Conservation (phyloP, 108 stramenopile genomes). For the Aurantiochytrium sp. region DNA sequence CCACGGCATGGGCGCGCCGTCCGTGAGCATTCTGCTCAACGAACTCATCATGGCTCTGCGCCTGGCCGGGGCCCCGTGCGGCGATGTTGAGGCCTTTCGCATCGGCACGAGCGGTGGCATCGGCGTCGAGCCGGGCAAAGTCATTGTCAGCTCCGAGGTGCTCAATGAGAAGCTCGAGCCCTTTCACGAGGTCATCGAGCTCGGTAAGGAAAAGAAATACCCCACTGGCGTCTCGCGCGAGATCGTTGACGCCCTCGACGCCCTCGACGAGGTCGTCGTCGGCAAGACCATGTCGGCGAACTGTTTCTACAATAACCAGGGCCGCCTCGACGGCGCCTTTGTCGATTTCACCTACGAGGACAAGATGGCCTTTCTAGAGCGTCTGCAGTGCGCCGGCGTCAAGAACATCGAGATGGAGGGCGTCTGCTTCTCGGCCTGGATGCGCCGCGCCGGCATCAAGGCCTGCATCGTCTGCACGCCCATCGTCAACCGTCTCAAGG, state of each 20-base stretch:
- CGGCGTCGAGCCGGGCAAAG: neutral
- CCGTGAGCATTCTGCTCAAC: neutral
- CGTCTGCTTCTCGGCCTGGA: neutral
- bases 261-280: neutral
- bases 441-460: neutral
- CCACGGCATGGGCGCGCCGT: conserved; percentile 22
- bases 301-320: conserved; percentile 17
- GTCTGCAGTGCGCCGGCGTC: neutral
- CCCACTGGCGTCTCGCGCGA: neutral
- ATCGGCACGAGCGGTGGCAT: conserved; percentile 13
- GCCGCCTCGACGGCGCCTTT: conserved; percentile 14
- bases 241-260: neutral
- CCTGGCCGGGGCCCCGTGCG: neutral
- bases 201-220: neutral
- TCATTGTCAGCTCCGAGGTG: neutral
- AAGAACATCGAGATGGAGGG: conserved; percentile 26
- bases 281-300: conserved; percentile 29
- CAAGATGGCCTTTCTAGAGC: neutral
- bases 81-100: neutral
- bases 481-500: neutral
- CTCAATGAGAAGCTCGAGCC: conserved; percentile 11
- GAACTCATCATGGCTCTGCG: neutral
- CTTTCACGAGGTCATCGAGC: neutral
- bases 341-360: neutral
- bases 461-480: neutral